Evolutionary conservation across 305 asterid genomes (phyloP).

Genomic region (Petunia hybrid): DNA sequence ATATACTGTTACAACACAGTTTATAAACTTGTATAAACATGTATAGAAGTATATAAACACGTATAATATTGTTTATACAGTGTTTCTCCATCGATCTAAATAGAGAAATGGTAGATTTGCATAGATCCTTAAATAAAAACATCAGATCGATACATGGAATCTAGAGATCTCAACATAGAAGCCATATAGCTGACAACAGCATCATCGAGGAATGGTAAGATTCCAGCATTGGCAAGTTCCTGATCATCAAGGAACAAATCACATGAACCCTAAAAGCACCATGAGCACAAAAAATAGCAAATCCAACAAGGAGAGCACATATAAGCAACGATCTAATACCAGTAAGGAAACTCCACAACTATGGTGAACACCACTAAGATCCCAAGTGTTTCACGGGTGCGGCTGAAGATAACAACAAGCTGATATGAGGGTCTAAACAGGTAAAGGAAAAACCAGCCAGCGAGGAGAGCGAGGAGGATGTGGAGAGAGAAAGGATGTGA

Average conservation of each 20-base stretch:
- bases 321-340: constrained; percentile 47
- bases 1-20: too few relatives aligned
- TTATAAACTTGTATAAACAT: too few relatives aligned
- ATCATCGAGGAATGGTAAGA: constrained; percentile 48
- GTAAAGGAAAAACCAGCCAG: constrained; percentile 47
- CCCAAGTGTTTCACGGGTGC: constrained; percentile 45
- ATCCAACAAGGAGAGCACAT: constrained; percentile 43
- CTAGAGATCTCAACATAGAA: too few relatives aligned
- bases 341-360: constrained; percentile 48
- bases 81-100: too few relatives aligned
- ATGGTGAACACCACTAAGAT: constrained; percentile 45
- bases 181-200: too few relatives aligned
- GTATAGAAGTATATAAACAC: too few relatives aligned
- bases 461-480: constrained; percentile 45
- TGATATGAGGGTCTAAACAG: constrained; percentile 45
- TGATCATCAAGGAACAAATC: constrained; percentile 47
- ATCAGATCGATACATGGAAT: too few relatives aligned
- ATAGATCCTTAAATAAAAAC: too few relatives aligned
- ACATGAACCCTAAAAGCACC: constrained; percentile 50
- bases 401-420: constrained; percentile 41
- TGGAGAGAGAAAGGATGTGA: constrained; percentile 64
- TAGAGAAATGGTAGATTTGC: too few relatives aligned
- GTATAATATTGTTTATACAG: too few relatives aligned
- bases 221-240: constrained; percentile 41
- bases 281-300: constrained; percentile 43